Base-by-base conservation (phyloP, 345 rosid species). In the Lumnitzera littorea region DNA sequence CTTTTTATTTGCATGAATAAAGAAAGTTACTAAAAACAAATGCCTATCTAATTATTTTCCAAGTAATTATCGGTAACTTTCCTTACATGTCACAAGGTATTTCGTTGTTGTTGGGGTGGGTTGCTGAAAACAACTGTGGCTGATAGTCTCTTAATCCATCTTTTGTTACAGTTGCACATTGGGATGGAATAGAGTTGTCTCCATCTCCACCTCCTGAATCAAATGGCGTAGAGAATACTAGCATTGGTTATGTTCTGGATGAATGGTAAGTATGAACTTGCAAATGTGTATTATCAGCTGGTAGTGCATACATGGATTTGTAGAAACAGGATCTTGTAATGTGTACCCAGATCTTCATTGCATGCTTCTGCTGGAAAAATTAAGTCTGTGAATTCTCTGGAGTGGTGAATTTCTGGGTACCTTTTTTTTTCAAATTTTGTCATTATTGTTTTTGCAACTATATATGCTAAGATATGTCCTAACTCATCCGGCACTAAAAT, bases 241-340 rank as follows among this genome's bases (percentile, higher is more conserved):
- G 58, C 76, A 79, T 86, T 46, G 99, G 97, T 54, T 79, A 88
- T 60, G 80, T 94, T 56, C 80, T 72, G 8, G 91, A 94, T 80
- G 96, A 88, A 69, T 94, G 97, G 99, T 94, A 69, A 86, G 95
- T 64, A 47, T 11, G 55, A 46, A 43, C 10, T 46, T 48, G 23
- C n/a, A 12, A 24, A 11, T 43, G 4, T 15, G 20, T 24, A 27
- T 4, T 3, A 13, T 58, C 17, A 31, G 47, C 24, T 23, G 46
- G 7, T 12, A 4, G 20, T 27, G 9, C 43, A 36, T 36, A 36
- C 52, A 7, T 24, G 55, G 4, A 15, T 46, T 4, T 2, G 12
- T 31, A 11, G 11, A 41, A 58, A 23, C 27, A 55, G 47, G 31
- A 27, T 27, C 31, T 2, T 62, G 12, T 27, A 29, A 53, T 62